Conservation (phyloP, 305 asterid species). For the Solanum hybrid region DNA sequence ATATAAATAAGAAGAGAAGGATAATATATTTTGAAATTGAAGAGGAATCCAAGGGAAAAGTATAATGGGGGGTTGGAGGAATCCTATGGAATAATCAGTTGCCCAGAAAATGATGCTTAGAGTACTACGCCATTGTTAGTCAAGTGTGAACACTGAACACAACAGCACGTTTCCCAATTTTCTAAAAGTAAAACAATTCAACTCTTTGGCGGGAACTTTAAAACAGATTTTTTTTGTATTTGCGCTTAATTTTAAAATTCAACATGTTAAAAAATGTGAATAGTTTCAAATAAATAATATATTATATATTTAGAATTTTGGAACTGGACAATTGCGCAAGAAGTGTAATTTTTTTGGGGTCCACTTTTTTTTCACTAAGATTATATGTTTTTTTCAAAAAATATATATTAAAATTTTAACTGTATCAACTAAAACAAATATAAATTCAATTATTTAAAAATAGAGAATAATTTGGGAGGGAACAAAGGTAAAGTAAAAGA, state of each 20-base stretch:
- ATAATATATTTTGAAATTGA: not conserved
- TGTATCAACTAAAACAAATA: not conserved
- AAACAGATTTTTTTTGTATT: not conserved
- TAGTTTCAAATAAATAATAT: too few species aligned
- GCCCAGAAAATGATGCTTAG: not conserved
- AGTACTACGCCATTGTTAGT: not conserved
- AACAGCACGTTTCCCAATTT: not conserved
- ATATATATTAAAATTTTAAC: too few species aligned
- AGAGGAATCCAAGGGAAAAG: not conserved
- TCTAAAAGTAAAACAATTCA: not conserved
- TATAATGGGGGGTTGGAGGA: not conserved
- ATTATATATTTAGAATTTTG: too few species aligned
- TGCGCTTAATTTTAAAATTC: too few species aligned
- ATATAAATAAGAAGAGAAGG: too few species aligned
- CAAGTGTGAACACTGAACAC: not conserved
- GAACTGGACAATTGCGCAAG: not conserved
- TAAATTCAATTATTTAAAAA: too few species aligned
- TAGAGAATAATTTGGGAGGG: not conserved
- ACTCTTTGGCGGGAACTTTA: not conserved
- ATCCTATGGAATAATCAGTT: not conserved
- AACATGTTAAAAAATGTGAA: not conserved
- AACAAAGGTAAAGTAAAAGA: not conserved
- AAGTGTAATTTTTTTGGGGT: not conserved
- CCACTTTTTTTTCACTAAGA: not conserved
- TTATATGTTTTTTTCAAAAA: too few species aligned